Evolutionary conservation across 192 early-diverging fungal genomes (phyloP).

Genomic region (Mortierella claussenii): DNA sequence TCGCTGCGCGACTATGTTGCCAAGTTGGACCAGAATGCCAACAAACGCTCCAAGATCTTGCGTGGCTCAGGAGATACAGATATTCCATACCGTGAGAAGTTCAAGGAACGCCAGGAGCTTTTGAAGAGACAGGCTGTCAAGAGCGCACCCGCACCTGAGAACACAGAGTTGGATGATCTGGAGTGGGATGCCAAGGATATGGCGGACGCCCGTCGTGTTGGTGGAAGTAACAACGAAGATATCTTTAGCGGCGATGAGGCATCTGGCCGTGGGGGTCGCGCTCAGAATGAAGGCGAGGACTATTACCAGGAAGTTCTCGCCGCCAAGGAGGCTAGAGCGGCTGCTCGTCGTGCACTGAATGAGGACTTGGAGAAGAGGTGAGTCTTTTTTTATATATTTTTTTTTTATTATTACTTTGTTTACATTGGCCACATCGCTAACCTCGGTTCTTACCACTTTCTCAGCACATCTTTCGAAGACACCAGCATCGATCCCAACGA

Average conservation of each 20-base stretch:
- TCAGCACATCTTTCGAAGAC: constrained; percentile 50
- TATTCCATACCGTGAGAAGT: constrained; percentile 80
- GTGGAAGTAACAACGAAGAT: constrained; percentile 56
- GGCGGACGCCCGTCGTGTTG: constrained; percentile 56
- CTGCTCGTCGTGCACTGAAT: constrained; percentile 56
- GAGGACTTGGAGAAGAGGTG: constrained; percentile 55
- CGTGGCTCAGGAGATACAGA: constrained; percentile 76
- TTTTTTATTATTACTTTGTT: neutral
- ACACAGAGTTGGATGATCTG: constrained; percentile 65
- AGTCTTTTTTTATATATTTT: neutral
- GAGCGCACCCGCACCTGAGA: constrained; percentile 58
- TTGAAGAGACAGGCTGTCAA: constrained; percentile 46
- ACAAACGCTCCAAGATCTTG: constrained; percentile 57
- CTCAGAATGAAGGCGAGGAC: constrained; percentile 59
- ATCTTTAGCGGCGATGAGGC: constrained; percentile 34
- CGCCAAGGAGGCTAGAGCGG: constrained; percentile 64
- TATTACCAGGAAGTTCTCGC: constrained; percentile 57
- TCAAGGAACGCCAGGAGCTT: constrained; percentile 53
- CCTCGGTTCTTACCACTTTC: neutral
- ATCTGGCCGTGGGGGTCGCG: constrained; percentile 16
- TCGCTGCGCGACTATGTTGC: constrained; percentile 70
- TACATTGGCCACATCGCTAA: neutral
- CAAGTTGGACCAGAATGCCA: constrained; percentile 67
- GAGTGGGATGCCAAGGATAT: constrained; percentile 70
- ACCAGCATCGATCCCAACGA: constrained; percentile 58